Percentiles rank a stretch among this genome's conserved stretches.
Conservation (phyloP, 1,284 basidiomycete genomes). For the Inonotus hispidus region DNA sequence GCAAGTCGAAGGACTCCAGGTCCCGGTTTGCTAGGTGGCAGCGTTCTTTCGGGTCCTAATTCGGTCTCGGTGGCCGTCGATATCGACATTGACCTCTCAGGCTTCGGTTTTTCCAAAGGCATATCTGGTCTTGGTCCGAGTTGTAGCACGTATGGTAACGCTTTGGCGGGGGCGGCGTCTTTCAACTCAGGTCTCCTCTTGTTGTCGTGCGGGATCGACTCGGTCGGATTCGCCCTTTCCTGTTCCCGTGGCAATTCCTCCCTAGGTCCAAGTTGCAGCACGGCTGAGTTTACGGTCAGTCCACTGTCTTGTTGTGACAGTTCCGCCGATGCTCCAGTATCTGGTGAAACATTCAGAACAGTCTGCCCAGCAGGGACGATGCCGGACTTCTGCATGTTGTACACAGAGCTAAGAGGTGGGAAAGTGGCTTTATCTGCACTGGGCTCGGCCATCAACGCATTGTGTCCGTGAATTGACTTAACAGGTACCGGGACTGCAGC, state of each 20-base stretch:
- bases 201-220: background rate
- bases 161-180: background rate
- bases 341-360: background rate
- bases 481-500: background rate
- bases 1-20: conserved; percentile 7
- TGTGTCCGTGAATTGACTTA: background rate
- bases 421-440: background rate
- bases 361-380: background rate
- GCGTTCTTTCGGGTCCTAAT: background rate
- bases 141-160: background rate
- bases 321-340: background rate
- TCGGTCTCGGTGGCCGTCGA: background rate
- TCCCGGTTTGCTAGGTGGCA: background rate
- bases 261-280: background rate
- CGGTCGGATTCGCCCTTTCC: background rate
- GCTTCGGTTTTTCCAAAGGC: background rate
- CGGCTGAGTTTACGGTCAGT: background rate
- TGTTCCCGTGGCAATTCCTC: background rate
- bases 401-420: background rate
- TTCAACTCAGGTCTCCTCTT: background rate
- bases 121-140: background rate
- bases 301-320: background rate
- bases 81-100: background rate
- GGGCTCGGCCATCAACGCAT: background rate
- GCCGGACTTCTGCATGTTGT: too few relatives aligned